These are phyloP conservation scores for Alternaria gansuensis DNA, from an alignment of 2,329 filamentous ascomycete species.

Conservation along the genomic window DNA sequence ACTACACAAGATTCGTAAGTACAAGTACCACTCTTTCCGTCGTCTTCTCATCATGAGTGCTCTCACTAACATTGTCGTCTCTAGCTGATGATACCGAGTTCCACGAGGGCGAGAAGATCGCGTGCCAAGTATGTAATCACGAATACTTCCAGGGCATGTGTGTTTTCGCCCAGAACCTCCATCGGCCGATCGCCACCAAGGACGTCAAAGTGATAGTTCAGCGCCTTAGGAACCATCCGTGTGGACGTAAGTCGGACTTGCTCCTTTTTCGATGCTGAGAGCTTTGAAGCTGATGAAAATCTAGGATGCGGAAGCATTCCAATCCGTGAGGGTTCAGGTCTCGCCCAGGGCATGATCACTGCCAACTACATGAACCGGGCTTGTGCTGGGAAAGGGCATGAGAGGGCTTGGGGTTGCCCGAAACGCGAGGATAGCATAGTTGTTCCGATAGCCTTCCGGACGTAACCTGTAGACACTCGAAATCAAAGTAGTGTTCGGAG, in stretches of 20 bases:
- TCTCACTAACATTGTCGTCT: background rate
- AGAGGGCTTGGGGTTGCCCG: background rate
- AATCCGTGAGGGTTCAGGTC: background rate
- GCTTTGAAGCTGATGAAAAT: background rate
- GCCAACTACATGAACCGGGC: background rate
- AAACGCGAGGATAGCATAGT: background rate
- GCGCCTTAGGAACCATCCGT: background rate
- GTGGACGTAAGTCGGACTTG: constrained; percentile 1
- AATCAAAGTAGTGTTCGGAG: background rate
- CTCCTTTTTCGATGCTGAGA: background rate
- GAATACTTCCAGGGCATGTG: background rate
- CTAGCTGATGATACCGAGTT: background rate
- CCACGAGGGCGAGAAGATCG: background rate
- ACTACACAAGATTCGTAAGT: background rate
- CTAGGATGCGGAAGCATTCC: constrained; percentile 4
- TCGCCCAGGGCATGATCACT: constrained; percentile 2
- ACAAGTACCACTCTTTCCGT: background rate
- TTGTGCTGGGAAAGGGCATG: background rate
- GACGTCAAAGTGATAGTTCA: background rate
- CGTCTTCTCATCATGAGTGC: background rate
- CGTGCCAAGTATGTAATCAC: background rate
- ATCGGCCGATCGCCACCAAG: background rate
- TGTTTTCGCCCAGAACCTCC: background rate
- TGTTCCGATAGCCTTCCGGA: background rate
- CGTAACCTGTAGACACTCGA: background rate